Conservation (phyloP, 345 rosid genomes). For the Orychophragmus violaceus region DNA sequence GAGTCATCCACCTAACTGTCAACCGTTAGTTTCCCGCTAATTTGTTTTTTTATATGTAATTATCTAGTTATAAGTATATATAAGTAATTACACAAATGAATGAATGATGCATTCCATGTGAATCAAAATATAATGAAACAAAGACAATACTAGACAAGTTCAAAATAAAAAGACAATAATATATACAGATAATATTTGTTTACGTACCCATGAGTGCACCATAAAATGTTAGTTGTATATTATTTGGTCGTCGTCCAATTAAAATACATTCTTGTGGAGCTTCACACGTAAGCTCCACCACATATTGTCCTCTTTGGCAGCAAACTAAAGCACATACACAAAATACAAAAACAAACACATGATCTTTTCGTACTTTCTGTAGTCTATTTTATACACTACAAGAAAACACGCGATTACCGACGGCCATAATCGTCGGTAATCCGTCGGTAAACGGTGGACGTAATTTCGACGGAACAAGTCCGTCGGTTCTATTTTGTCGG, state of each 20-base stretch:
- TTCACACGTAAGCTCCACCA: slow-evolving; percentile 31
- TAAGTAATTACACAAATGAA: not conserved
- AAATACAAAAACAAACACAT: slow-evolving; percentile 7
- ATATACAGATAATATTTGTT: not conserved
- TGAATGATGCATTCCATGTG: not conserved
- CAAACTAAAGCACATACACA: not conserved
- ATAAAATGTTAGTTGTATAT: not conserved
- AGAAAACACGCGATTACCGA: too few species aligned
- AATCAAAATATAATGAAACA: not conserved
- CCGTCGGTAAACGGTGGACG: too few species aligned
- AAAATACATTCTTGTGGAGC: slow-evolving; percentile 5
- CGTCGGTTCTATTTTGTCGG: too few species aligned
- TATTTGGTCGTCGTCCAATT: slow-evolving; percentile 25
- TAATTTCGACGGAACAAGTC: too few species aligned
- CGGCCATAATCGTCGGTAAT: too few species aligned
- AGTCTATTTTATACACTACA: too few species aligned
- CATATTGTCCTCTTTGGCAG: slow-evolving; percentile 16
- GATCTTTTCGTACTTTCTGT: not conserved
- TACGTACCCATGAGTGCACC: slow-evolving; percentile 8
- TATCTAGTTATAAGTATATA: not conserved
- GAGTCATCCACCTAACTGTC: slow-evolving; percentile 27
- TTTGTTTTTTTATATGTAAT: not conserved
- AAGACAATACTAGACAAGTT: not conserved
- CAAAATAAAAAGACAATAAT: not conserved
- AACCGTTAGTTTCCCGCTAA: slow-evolving; percentile 10